Conservation (phyloP, 2,329 filamentous ascomycete genomes). For the Periconia digitata region DNA sequence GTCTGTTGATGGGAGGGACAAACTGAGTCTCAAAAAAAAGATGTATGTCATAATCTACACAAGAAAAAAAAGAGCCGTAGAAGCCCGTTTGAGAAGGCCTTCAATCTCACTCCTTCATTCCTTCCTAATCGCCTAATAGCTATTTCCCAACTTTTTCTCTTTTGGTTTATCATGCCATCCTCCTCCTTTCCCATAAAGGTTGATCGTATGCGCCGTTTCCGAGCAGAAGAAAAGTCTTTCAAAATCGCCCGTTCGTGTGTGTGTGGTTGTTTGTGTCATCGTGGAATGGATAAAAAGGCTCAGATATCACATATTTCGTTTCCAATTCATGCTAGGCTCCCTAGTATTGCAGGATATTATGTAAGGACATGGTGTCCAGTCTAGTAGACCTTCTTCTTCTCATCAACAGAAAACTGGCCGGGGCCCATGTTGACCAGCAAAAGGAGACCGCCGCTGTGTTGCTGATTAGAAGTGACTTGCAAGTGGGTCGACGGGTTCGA, state of each 20-base stretch:
- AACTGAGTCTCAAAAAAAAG: too few relatives aligned
- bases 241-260: constrained; percentile 7
- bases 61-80: too few relatives aligned
- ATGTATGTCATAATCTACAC: too few relatives aligned
- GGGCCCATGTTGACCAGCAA: constrained; percentile 98
- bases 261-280: background rate
- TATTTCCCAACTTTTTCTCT: too few relatives aligned
- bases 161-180: too few relatives aligned
- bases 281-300: constrained; percentile 14
- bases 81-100: too few relatives aligned
- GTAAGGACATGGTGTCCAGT: constrained; percentile 6
- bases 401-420: constrained; percentile 95
- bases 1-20: too few relatives aligned
- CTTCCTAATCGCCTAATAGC: too few relatives aligned
- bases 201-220: background rate
- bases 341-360: constrained; percentile 21
- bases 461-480: constrained; percentile 18
- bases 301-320: constrained; percentile 26
- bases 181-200: too few relatives aligned
- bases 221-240: constrained; percentile 6
- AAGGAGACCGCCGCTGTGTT: constrained; percentile 73
- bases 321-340: constrained; percentile 18
- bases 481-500: constrained; percentile 19
- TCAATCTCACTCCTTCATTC: too few relatives aligned
- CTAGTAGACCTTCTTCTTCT: constrained; percentile 99